Evolutionary conservation across 1,284 basidiomycete genomes (phyloP).

Genomic region (Leccinum solheimii): DNA sequence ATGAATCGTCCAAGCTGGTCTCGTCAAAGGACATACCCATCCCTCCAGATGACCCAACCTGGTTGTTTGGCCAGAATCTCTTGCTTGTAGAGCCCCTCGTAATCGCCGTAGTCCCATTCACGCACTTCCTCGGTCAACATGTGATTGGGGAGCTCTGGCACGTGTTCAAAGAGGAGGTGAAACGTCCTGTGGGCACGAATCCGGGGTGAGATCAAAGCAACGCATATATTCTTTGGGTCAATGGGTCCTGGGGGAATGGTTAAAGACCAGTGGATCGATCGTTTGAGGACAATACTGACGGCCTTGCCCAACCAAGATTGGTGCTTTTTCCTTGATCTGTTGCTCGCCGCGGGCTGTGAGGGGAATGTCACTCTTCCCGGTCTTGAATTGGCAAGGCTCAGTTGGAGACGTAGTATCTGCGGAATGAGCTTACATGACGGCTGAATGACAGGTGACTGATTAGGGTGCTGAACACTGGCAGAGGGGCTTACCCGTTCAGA

Average conservation of each 20-base stretch:
- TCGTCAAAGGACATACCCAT: constrained; percentile 56
- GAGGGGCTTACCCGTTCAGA: constrained; percentile 65
- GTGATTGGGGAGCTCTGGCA: constrained; percentile 52
- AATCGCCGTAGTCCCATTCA: constrained; percentile 92
- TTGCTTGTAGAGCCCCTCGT: constrained; percentile 76
- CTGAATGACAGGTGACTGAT: constrained; percentile 37
- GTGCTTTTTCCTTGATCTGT: constrained; percentile 67
- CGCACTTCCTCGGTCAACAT: constrained; percentile 63
- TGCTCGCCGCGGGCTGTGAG: constrained; percentile 80
- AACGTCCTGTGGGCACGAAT: constrained; percentile 84
- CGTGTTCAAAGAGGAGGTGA: constrained; percentile 71
- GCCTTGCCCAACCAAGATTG: constrained; percentile 70
- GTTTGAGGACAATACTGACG: constrained; percentile 51
- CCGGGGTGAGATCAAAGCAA: constrained; percentile 82
- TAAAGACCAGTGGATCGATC: constrained; percentile 1
- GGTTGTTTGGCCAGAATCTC: constrained; percentile 74
- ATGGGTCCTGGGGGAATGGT: constrained; percentile 58
- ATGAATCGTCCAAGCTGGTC: background rate
- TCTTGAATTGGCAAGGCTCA: constrained; percentile 47
- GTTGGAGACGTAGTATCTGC: background rate
- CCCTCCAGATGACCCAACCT: constrained; percentile 79
- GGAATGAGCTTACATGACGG: constrained; percentile 61
- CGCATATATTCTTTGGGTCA: constrained; percentile 77
- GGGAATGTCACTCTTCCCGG: constrained; percentile 85
- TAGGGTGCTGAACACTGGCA: background rate